Percentiles rank a stretch among this genome's conserved stretches.
These are phyloP conservation scores for Arthrinium phaeospermum DNA, from an alignment of 2,329 filamentous ascomycete species.

Conservation along the genomic window DNA sequence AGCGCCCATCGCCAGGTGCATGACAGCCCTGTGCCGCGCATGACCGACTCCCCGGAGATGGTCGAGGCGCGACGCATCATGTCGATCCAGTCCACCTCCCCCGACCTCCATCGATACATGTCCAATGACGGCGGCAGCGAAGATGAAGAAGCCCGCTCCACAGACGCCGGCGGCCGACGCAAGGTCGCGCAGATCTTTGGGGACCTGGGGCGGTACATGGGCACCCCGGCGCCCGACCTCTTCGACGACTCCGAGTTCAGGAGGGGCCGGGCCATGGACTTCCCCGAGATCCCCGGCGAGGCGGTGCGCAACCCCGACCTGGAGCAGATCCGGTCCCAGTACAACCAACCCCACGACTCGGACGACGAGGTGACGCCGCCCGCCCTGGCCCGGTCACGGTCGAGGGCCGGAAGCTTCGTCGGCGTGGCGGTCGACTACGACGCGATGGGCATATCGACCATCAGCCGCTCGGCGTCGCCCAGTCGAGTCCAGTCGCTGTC, in stretches of 20 bases:
- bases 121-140: neutral
- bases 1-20: constrained; percentile 19
- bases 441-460: neutral
- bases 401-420: constrained; percentile 46
- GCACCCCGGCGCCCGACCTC: constrained; percentile 52
- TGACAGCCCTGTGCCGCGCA: constrained; percentile 6
- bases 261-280: constrained; percentile 52
- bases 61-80: neutral
- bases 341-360: constrained; percentile 42
- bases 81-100: neutral
- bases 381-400: constrained; percentile 34
- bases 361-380: constrained; percentile 38
- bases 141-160: constrained; percentile 20
- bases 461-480: neutral
- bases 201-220: constrained; percentile 44
- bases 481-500: neutral
- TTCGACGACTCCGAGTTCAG: constrained; percentile 57
- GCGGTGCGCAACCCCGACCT: constrained; percentile 48
- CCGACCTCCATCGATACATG: neutral
- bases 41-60: neutral
- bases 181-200: constrained; percentile 13
- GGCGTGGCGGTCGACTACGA: constrained; percentile 28
- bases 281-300: constrained; percentile 63
- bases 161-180: constrained; percentile 21
- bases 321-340: constrained; percentile 44